Conservation (phyloP, 495 filamentous ascomycete species). For the Penicillium alfredii region DNA sequence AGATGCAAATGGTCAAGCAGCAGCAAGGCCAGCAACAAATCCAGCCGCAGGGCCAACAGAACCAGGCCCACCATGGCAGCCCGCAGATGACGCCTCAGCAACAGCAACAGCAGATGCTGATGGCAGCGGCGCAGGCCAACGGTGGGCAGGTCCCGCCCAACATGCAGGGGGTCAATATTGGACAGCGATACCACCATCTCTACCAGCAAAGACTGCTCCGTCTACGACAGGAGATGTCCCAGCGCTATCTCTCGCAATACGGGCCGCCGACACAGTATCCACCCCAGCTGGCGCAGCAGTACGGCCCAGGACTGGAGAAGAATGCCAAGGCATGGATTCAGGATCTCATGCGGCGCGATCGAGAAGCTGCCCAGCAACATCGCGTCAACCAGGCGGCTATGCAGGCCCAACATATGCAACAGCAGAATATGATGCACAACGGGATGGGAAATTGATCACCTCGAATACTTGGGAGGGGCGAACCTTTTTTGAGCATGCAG, state of each 20-base stretch:
- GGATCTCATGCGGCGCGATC: constrained; percentile 42
- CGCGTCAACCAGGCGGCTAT: constrained; percentile 27
- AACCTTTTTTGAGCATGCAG: constrained; percentile 1
- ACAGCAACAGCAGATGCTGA: constrained; percentile 37
- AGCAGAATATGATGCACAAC: constrained; percentile 45
- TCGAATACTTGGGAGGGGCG: not conserved
- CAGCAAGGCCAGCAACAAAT: constrained; percentile 35
- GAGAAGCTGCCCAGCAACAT: constrained; percentile 33
- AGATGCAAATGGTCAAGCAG: constrained; percentile 39
- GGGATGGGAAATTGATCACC: constrained; percentile 34
- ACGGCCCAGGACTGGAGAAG: constrained; percentile 30
- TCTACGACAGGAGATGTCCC: constrained; percentile 37
- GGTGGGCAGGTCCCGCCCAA: constrained; percentile 34
- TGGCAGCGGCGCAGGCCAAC: constrained; percentile 39
- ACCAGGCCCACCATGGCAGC: constrained; percentile 30
- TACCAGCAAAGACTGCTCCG: constrained; percentile 35
- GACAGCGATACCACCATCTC: constrained; percentile 32
- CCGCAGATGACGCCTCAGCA: constrained; percentile 34
- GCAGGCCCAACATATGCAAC: constrained; percentile 42
- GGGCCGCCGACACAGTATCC: constrained; percentile 40
- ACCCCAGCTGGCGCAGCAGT: constrained; percentile 38
- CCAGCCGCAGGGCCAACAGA: constrained; percentile 28
- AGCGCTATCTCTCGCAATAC: constrained; percentile 34
- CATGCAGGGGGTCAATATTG: constrained; percentile 25
- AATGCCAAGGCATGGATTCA: constrained; percentile 39